A percentile compares a stretch with the other conserved stretches of the same genome.
Conservation (phyloP, 2,329 filamentous ascomycete genomes). For the Alternaria alternata region DNA sequence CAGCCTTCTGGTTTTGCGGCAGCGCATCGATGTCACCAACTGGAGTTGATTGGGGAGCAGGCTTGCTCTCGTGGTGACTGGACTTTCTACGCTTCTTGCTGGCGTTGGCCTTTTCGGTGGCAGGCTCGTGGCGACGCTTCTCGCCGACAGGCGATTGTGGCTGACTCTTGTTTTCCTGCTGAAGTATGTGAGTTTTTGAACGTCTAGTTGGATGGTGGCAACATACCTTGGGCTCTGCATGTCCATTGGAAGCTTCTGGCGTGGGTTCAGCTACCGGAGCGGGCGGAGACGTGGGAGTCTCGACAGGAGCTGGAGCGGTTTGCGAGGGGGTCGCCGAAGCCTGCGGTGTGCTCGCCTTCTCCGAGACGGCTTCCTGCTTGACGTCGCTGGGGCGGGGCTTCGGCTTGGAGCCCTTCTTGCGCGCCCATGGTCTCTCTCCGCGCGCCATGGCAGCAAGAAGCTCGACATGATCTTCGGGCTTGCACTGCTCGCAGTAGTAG, state of each 20-base stretch:
- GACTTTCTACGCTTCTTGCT: conserved; percentile 50
- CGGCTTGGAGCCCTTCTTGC: conserved; percentile 64
- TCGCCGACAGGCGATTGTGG: conserved; percentile 48
- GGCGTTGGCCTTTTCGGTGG: conserved; percentile 41
- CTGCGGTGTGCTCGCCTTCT: conserved; percentile 39
- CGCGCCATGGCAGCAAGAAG: conserved; percentile 78
- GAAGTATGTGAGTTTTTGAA: conserved; percentile 16
- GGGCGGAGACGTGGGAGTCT: conserved; percentile 24
- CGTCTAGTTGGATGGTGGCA: no score
- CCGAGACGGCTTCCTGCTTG: conserved; percentile 56
- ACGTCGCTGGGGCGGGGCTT: conserved; percentile 73
- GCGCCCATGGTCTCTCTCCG: conserved; percentile 85
- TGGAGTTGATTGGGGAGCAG: conserved; percentile 16
- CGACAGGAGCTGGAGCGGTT: conserved; percentile 14
- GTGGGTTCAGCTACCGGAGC: conserved; percentile 18
- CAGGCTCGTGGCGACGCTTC: conserved; percentile 48
- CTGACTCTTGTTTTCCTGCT: conserved; percentile 39
- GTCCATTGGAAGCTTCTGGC: conserved; percentile 34
- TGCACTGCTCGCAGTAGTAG: conserved; percentile 93
- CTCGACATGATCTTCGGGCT: conserved; percentile 81
- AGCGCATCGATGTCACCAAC: conserved; percentile 48
- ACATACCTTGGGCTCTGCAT: conserved; percentile 36
- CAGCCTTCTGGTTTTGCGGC: conserved; percentile 72
- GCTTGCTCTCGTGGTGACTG: conserved; percentile 39
- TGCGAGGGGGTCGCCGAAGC: conserved; percentile 27